Conservation (phyloP, 164 flowering plant genomes). For the Umbilicus rupestris region DNA sequence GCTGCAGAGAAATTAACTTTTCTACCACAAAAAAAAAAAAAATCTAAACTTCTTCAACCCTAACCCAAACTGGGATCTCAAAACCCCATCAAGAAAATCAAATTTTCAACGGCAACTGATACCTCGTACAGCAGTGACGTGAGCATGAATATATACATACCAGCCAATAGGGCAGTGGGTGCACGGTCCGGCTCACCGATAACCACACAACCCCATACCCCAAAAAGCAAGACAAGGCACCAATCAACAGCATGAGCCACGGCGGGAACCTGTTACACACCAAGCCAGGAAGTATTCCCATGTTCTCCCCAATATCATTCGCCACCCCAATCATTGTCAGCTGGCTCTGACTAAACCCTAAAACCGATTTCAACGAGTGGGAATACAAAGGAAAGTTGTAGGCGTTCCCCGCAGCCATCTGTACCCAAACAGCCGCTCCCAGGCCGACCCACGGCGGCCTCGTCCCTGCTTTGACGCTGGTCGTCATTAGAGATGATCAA, state of each 20-base stretch:
- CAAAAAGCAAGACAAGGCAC: conserved; percentile 38
- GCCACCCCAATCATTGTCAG: conserved; percentile 76
- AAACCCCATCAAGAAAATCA: background rate
- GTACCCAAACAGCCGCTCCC: conserved; percentile 67
- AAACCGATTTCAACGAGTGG: conserved; percentile 53
- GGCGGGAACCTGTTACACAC: conserved; percentile 67
- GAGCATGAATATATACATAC: conserved; percentile 26
- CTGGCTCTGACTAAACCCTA: conserved; percentile 71
- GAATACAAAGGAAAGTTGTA: conserved; percentile 72
- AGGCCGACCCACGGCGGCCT: conserved; percentile 89
- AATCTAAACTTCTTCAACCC: background rate
- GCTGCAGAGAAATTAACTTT: background rate
- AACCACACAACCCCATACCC: conserved; percentile 83
- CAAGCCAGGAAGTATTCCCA: conserved; percentile 65
- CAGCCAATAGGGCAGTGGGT: conserved; percentile 56
- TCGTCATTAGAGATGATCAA: conserved; percentile 12
- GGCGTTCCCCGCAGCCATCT: conserved; percentile 58
- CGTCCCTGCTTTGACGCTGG: conserved; percentile 44
- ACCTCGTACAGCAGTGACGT: background rate
- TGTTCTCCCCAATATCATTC: conserved; percentile 71
- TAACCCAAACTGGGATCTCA: background rate
- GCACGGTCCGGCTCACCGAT: conserved; percentile 42
- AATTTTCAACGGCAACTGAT: background rate
- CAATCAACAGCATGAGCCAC: conserved; percentile 54
- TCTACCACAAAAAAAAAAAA: background rate